Evolutionary conservation across 1,284 basidiomycete species (phyloP), one percentile per base, ranked within the genome.

Genomic region (Termitomyces sp.): DNA sequence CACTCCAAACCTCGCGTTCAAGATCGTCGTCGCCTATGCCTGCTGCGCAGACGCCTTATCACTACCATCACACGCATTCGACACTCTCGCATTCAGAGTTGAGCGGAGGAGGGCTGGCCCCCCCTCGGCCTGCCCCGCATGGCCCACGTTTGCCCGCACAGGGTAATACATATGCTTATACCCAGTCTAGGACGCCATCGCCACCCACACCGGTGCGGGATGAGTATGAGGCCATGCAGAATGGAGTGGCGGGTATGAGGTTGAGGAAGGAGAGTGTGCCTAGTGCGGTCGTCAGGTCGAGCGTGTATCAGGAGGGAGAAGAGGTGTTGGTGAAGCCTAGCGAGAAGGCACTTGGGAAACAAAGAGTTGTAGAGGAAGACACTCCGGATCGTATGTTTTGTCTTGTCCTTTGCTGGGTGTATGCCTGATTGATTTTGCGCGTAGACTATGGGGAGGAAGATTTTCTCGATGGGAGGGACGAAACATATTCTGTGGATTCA

Each of bases 271-370:
- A 28, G 49, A 44, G 40, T 15, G 40, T 48, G 12, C 26, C 53
- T 1, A 31, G 47, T 26, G 30, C 40, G 13, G 19, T 33, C 8
- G 19, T 33, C 8, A 34, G 40, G 24, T 44, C 57, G 19, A 59
- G 44, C 21, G 7, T 44, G 31, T 38, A 41, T 30, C 30, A 60
- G 52, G 41, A 52, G 30, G 45, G 57, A 31, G 69, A 70, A 13
- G 70, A 74, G 13, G 71, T 73, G 33, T 76, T 73, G 9, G 64
- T 73, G 7, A 72, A 75, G 55, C 86, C 85, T 2, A 90, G 88
- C 64, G 86, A 77, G 42, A 92, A 92, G 66, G 88, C 90, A 1
- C 76, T 90, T 5, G 90, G 89, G n/a, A 92, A 92, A 71, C 76
- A 86, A 61, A 80, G 73, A 61, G 76, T 83, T 13, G 66, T 80